Conservation (phyloP, 768 basidiomycete genomes). For the Suillus cothurnatus region DNA sequence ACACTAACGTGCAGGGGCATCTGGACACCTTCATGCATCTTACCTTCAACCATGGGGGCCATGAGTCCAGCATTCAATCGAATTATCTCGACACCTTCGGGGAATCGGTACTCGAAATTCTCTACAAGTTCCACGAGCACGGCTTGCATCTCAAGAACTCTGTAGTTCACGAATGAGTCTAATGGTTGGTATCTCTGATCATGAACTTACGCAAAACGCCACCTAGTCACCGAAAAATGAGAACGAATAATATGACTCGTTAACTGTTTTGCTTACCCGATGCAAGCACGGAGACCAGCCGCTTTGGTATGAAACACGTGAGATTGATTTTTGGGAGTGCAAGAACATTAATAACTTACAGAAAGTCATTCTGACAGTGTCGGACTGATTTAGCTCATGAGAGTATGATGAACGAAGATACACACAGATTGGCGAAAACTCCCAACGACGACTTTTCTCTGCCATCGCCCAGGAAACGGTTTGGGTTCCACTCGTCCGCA, state of each 20-base stretch:
- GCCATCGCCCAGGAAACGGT: slow-evolving; percentile 15
- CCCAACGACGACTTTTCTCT: slow-evolving; percentile 9
- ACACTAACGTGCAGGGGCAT: slow-evolving; percentile 36
- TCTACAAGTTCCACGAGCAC: slow-evolving; percentile 37
- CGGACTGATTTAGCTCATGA: not conserved
- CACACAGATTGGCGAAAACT: slow-evolving; percentile 16
- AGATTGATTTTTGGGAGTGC: no score
- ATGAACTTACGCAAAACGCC: slow-evolving; percentile 17
- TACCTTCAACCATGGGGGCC: slow-evolving; percentile 35
- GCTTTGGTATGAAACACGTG: slow-evolving; percentile 2
- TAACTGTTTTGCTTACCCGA: slow-evolving; percentile 11
- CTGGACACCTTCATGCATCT: slow-evolving; percentile 28
- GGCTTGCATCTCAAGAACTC: slow-evolving; percentile 37
- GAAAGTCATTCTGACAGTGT: slow-evolving; percentile 13
- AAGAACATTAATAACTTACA: slow-evolving; percentile 7
- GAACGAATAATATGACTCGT: not conserved
- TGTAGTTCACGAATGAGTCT: slow-evolving; percentile 13
- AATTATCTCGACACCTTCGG: slow-evolving; percentile 32
- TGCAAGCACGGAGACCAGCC: slow-evolving; percentile 14
- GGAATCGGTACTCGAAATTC: slow-evolving; percentile 37
- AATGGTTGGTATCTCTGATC: not conserved
- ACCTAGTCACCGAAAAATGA: slow-evolving; percentile 1
- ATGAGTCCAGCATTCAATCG: slow-evolving; percentile 35
- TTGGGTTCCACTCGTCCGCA: slow-evolving; percentile 24
- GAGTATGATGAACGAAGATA: not conserved